Base-by-base conservation (phyloP, 2,329 filamentous ascomycete genomes). In the Trichoderma atrobrunneum region DNA sequence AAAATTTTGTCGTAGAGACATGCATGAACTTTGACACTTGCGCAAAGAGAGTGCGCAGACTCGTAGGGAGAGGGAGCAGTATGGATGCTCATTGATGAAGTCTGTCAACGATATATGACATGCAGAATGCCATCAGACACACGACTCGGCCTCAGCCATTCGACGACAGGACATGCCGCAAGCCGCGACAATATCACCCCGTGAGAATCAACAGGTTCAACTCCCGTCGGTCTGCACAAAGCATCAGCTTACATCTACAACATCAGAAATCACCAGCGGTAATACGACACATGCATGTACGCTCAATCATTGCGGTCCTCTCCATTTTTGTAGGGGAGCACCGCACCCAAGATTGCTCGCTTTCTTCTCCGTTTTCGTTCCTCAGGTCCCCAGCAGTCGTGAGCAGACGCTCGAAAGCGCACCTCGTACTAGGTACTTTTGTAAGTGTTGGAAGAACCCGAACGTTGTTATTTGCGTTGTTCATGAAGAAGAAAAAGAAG, bases 231-330 rank as follows among this genome's bases (percentile, higher is more conserved):
- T 65, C 51, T 66, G 32, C 54, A 10, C 34, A 26, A 28, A n/a
- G 3, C 21, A 62, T 70, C 67, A 70, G 67, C 57, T 43, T 59
- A 61, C 5, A 36, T 54, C 16, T 70, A 70, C 57, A 54, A 12
- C 67, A 70, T 54, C 12, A 34, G 36, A 39, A 43, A 64, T 72
- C 62, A 72, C 63, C 26, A 26, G n/a, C 16, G 48, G 32, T 14
- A 34, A 26, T 54, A 34, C 21, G 34, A 24, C 51, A 64, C 34
- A 62, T 74, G 59, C 68, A 86, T 87, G 86, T 87, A 83, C 85
- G 86, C 77, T 87, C 86, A 87, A 87, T 87, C 86, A 87, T 87
- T 87, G 86, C 86, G 85, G 84, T 87, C 86, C 86, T 85, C 81
- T 84, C 82, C 86, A 87, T 80, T 77, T 72, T 78, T n/a, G 28